Evolutionary conservation across 768 basidiomycete genomes (phyloP), one percentile per base, ranked within the genome.

Genomic region (Candolleomyces efflorescens): DNA sequence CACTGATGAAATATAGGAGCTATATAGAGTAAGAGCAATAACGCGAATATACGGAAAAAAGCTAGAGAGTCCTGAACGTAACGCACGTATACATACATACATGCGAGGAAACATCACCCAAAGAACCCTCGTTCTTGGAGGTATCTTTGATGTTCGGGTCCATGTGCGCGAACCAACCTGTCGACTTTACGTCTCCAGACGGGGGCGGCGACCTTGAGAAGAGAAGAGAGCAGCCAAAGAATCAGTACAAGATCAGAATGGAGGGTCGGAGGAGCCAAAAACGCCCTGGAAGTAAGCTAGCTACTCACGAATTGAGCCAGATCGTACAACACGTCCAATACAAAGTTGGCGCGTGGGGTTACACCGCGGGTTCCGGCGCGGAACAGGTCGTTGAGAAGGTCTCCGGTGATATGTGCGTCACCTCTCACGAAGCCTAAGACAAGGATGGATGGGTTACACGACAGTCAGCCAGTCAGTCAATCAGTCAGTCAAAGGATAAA

Each of bases 391-490:
- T 85, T 84, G 36, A 87, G 80, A 26, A 91, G 70, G 63, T 93
- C 87, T 22, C 79, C 82, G 0, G 88, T 84, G 57, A 94, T 92
- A 59, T 94, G 89, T 55, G 81, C 84, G 4, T 90, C 73, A 23
- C 86, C 87, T 20, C 75, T 80, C 63, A 84, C 77, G 11, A 95
- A 78, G 23, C 92, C 92, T 87, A 60, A 12, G 32, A 36, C 20
- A 46, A 46, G 9, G 5, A 32, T 32, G 11, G 32, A 32, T 32
- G 11, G n/a, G n/a, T n/a, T n/a, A n/a, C n/a, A 5, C 13, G 38
- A 44, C 12, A n/a, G 46, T 43, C 39, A 37, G 20, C 32, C 23
- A 54, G 43, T 27, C 24, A 45, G 56, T 39, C 26, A 32, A 27
- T 13, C n/a, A 11, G 13, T 20, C 32, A 47, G 49, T 51, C 49